A percentile compares a stretch with the other conserved stretches of the same genome.
phyloP scores from a whole-genome alignment of 345 rosid species.

The Geranium rotundifolium region DNA sequence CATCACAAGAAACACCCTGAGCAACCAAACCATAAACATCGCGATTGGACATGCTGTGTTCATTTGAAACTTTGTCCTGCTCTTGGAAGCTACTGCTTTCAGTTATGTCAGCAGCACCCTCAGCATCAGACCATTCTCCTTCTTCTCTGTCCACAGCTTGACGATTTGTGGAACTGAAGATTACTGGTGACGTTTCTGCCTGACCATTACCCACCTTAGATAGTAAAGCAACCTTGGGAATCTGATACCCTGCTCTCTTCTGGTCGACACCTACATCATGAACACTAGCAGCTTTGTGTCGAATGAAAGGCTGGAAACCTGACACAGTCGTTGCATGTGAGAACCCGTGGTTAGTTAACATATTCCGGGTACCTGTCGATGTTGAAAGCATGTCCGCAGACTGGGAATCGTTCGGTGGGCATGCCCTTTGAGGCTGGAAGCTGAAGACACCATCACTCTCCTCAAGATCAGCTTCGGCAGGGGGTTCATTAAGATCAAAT shows the following conservation, averaged over 20 bases:
- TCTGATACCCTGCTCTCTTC: constrained; percentile 26
- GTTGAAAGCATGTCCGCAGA: constrained; percentile 37
- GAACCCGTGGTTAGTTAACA: constrained; percentile 46
- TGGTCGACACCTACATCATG: constrained; percentile 27
- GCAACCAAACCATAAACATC: constrained; percentile 15
- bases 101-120: constrained; percentile 32
- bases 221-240: constrained; percentile 21
- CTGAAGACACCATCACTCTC: constrained; percentile 33
- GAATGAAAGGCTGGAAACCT: constrained; percentile 89
- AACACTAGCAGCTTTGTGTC: constrained; percentile 23
- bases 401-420: constrained; percentile 32
- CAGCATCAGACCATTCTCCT: constrained; percentile 90
- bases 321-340: constrained; percentile 68
- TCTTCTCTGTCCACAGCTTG: constrained; percentile 71
- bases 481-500: constrained; percentile 99
- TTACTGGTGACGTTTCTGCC: constrained; percentile 21
- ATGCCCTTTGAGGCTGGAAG: constrained; percentile 49
- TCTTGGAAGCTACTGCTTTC: constrained; percentile 17
- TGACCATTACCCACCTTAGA: constrained; percentile 22
- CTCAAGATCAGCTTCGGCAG: constrained; percentile 52
- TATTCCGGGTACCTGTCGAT: constrained; percentile 35
- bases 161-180: constrained; percentile 24
- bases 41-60: constrained; percentile 17
- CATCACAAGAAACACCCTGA: constrained; percentile 14
- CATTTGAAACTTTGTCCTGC: constrained; percentile 26